Evolutionary conservation across 495 filamentous ascomycete genomes (phyloP).

Genomic region (Letharia columbiana): DNA sequence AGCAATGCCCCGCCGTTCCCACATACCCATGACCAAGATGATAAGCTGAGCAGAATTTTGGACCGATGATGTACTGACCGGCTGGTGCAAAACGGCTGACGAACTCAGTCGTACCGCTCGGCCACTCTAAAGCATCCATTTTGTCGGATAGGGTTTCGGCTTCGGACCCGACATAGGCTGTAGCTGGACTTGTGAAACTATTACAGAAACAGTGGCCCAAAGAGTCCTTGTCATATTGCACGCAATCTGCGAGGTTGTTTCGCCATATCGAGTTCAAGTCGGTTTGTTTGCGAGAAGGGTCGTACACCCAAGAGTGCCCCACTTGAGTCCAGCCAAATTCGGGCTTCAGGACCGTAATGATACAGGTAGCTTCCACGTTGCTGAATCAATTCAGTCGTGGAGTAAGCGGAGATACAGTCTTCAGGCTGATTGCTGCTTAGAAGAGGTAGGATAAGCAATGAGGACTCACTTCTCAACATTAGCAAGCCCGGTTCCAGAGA

Average conservation of each 20-base stretch:
- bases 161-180: not conserved
- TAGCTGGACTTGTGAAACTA: not conserved
- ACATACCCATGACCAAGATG: not conserved
- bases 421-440: not conserved
- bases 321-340: conserved; percentile 1
- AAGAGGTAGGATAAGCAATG: not conserved
- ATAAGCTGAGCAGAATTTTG: conserved; percentile 1
- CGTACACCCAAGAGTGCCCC: not conserved
- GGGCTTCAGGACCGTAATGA: not conserved
- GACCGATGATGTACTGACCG: conserved; percentile 2
- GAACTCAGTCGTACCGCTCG: not conserved
- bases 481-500: not conserved
- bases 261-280: not conserved
- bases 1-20: conserved; percentile 6
- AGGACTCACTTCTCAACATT: not conserved
- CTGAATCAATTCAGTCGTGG: not conserved
- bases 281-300: not conserved
- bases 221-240: not conserved
- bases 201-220: not conserved
- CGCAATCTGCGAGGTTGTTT: not conserved
- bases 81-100: not conserved
- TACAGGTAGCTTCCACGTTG: conserved; percentile 3
- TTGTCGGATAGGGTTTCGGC: not conserved
- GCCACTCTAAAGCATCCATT: conserved; percentile 2
- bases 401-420: not conserved